phyloP scores from a whole-genome alignment of 2,329 filamentous ascomycete species.

The Arthrocladium fulminans region DNA sequence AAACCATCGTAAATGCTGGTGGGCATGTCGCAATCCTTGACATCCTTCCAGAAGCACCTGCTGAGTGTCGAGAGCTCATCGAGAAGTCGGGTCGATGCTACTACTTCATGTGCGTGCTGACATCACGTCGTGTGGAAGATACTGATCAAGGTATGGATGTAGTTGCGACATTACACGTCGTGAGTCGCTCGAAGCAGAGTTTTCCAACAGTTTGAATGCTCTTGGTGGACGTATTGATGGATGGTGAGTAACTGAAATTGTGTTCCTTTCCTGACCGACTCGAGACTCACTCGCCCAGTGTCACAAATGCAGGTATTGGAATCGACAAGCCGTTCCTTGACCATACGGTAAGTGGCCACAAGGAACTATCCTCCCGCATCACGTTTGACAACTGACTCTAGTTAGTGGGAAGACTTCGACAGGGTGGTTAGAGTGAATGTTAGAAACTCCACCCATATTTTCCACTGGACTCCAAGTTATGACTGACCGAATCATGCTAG shows the following conservation, averaged over 20 bases:
- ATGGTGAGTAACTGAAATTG: conserved; percentile 6
- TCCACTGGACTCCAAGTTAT: neutral
- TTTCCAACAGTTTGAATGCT: conserved; percentile 29
- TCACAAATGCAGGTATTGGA: conserved; percentile 34
- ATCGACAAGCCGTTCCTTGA: conserved; percentile 38
- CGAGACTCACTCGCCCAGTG: neutral
- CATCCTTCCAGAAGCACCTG: conserved; percentile 23
- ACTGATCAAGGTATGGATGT: neutral
- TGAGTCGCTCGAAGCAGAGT: conserved; percentile 25
- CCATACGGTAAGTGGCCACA: conserved; percentile 23
- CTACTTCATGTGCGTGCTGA: conserved; percentile 26
- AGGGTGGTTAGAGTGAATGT: conserved; percentile 37
- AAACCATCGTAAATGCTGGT: conserved; percentile 31
- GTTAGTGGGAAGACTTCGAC: conserved; percentile 31
- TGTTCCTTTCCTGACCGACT: neutral
- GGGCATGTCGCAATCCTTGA: conserved; percentile 31
- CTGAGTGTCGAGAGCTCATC: conserved; percentile 23
- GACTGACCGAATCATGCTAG: neutral
- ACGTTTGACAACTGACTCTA: neutral
- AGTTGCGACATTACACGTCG: conserved; percentile 26
- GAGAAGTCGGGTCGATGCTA: conserved; percentile 23
- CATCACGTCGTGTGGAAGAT: neutral
- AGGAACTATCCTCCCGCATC: neutral
- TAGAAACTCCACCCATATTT: too few species aligned
- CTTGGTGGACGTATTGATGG: conserved; percentile 35